phyloP scores from a whole-genome alignment of 345 rosid species.

The Turritis glabra region DNA sequence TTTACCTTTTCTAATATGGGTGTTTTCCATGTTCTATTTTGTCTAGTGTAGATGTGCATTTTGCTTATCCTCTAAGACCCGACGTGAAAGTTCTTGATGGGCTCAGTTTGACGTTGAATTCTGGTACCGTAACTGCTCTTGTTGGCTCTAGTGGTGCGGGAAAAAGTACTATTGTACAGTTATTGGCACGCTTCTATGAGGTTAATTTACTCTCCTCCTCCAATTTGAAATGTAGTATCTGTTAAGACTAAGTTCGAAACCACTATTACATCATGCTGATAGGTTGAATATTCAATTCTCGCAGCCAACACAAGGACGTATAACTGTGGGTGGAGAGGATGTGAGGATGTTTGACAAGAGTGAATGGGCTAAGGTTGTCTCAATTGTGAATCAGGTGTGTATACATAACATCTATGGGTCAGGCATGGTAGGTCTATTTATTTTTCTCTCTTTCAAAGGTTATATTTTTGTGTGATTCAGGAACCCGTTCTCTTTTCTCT shows the following conservation, averaged over 20 bases:
- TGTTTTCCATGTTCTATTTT: slow-evolving; percentile 2
- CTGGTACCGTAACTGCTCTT: slow-evolving; percentile 87
- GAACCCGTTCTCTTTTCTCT: slow-evolving; percentile 94
- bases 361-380: slow-evolving; percentile 88
- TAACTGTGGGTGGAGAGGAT: slow-evolving; percentile 90
- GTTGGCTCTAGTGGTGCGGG: slow-evolving; percentile 99
- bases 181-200: slow-evolving; percentile 94
- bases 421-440: background rate
- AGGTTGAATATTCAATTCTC: slow-evolving; percentile 31
- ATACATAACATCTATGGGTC: background rate
- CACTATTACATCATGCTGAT: slow-evolving; percentile 6
- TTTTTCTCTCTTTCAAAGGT: background rate
- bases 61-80: slow-evolving; percentile 87
- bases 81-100: slow-evolving; percentile 74
- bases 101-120: slow-evolving; percentile 65
- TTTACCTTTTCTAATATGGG: background rate
- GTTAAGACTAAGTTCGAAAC: background rate
- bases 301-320: slow-evolving; percentile 88
- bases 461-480: slow-evolving; percentile 41
- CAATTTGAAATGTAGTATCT: background rate
- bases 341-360: slow-evolving; percentile 86
- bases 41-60: slow-evolving; percentile 70
- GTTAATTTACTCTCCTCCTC: slow-evolving; percentile 37
- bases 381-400: slow-evolving; percentile 91
- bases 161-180: slow-evolving; percentile 92